A percentile compares a stretch with the other conserved stretches of the same genome.
These are phyloP conservation scores for Musa itinerans DNA, from an alignment of 176 grass and related monocot species.

Conservation along the genomic window DNA sequence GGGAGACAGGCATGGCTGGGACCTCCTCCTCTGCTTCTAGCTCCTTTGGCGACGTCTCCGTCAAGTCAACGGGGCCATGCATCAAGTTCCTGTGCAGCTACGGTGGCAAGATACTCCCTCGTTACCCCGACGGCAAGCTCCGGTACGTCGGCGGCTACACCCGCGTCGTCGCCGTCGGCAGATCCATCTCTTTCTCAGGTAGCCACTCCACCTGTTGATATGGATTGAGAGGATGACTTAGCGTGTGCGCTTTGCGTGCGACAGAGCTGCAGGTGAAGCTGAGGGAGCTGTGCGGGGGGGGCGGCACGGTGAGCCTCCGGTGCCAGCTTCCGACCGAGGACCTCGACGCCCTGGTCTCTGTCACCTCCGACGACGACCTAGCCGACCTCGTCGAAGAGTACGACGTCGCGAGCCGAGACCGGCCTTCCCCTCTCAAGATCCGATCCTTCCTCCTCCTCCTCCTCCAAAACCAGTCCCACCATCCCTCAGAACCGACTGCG, in stretches of 20 bases:
- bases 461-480: background rate
- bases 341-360: conserved; percentile 61
- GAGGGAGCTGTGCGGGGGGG: conserved; percentile 42
- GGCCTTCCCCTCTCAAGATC: conserved; percentile 32
- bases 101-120: conserved; percentile 58
- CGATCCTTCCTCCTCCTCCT: conserved; percentile 48
- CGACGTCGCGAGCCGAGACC: conserved; percentile 29
- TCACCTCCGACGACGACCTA: conserved; percentile 52
- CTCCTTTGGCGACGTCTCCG: background rate
- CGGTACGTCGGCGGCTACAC: conserved; percentile 66
- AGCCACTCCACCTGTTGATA: too few species aligned
- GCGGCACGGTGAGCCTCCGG: conserved; percentile 28
- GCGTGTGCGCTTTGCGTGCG: too few species aligned
- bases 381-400: conserved; percentile 53
- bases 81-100: conserved; percentile 83
- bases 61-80: too few species aligned
- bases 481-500: background rate
- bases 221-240: too few species aligned
- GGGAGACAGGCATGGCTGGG: background rate
- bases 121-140: conserved; percentile 51
- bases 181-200: conserved; percentile 46
- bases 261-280: conserved; percentile 55
- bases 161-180: conserved; percentile 55
- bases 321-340: conserved; percentile 79
- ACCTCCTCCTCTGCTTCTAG: background rate